Conservation (phyloP, 345 rosid genomes). For the Hypericum perforatum region DNA sequence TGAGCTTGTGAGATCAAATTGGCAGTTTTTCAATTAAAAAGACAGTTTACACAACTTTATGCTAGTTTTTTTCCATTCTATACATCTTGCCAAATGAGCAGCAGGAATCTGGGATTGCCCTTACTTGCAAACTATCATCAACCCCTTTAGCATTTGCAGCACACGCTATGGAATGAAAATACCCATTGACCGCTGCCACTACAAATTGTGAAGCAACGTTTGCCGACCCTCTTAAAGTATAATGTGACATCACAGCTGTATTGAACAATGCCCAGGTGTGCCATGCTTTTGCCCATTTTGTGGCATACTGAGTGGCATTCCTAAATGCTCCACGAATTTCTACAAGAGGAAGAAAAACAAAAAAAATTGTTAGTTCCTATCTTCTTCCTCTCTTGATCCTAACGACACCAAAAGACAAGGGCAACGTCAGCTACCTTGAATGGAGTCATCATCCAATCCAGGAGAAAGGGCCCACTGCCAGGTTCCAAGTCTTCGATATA, state of each 20-base stretch:
- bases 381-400: background rate
- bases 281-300: constrained; percentile 96
- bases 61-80: too few relatives aligned
- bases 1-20: too few relatives aligned
- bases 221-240: constrained; percentile 54
- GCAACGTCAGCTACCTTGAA: constrained; percentile 46
- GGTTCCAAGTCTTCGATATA: constrained; percentile 68
- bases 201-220: constrained; percentile 60
- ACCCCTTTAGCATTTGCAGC: constrained; percentile 94
- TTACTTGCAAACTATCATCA: constrained; percentile 97
- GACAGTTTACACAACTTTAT: too few relatives aligned
- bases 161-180: constrained; percentile 92
- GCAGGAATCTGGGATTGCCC: constrained; percentile 2
- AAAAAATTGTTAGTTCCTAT: background rate
- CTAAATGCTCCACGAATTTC: constrained; percentile 67
- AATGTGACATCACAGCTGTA: constrained; percentile 96
- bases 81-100: background rate
- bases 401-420: background rate
- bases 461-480: constrained; percentile 93
- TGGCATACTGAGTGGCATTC: constrained; percentile 68
- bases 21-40: too few relatives aligned
- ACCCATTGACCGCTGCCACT: constrained; percentile 93
- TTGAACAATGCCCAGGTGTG: constrained; percentile 96
- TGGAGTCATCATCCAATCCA: constrained; percentile 79
- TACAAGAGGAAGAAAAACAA: constrained; percentile 16